A percentile compares a stretch with the other conserved stretches of the same genome.
Evolutionary conservation across 108 stramenopile species (phyloP).

Genomic region (Conticribra guillardii): DNA sequence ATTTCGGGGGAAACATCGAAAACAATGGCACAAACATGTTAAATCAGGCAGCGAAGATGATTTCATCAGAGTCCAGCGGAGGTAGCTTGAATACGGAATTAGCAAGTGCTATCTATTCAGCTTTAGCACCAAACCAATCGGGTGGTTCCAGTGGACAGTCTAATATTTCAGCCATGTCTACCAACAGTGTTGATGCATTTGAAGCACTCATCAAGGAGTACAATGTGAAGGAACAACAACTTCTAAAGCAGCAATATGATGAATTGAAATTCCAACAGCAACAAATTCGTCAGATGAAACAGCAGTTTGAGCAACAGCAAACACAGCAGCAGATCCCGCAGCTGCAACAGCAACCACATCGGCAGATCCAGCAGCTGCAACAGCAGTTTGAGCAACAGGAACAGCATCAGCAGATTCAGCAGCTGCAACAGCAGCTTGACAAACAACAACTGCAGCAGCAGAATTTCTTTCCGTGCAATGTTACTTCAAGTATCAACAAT

Average conservation of each 20-base stretch:
- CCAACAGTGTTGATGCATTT: constrained; percentile 15
- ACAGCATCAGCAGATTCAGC: not conserved
- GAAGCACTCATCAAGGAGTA: constrained; percentile 22
- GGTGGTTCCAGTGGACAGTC: not conserved
- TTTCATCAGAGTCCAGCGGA: not conserved
- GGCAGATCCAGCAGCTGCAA: not conserved
- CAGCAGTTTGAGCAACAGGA: not conserved
- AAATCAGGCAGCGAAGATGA: not conserved
- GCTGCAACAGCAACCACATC: constrained; percentile 3
- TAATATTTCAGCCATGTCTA: constrained; percentile 10
- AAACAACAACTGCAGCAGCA: not conserved
- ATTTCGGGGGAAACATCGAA: not conserved
- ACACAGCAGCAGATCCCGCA: not conserved
- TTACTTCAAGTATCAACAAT: too few species aligned
- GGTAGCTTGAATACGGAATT: constrained; percentile 7
- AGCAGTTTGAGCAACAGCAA: constrained; percentile 12
- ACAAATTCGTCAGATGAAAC: not conserved
- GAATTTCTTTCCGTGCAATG: too few species aligned
- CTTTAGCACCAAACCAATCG: not conserved
- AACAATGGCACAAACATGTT: not conserved
- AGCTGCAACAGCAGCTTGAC: not conserved
- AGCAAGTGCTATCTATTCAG: not conserved
- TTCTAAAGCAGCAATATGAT: constrained; percentile 13
- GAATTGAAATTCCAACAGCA: constrained; percentile 18
- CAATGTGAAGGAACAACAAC: constrained; percentile 7